These are phyloP conservation scores for Leptographium galeiforme DNA, from an alignment of 2,329 filamentous ascomycete species.

Conservation along the genomic window DNA sequence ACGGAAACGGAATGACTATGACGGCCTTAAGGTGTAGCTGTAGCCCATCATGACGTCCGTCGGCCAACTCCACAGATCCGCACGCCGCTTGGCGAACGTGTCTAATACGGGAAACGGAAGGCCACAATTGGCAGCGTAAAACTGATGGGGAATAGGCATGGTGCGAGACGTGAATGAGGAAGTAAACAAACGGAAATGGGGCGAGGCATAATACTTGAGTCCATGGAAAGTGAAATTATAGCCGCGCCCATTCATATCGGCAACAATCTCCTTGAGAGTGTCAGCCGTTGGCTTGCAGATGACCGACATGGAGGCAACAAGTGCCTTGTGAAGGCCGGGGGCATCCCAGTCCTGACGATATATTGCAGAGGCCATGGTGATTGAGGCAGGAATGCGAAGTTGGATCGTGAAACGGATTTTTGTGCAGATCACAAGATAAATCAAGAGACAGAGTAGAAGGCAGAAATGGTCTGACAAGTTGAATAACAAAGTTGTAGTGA, in stretches of 20 bases:
- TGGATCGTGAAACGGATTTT: background rate
- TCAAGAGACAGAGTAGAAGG: too few relatives aligned
- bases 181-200: background rate
- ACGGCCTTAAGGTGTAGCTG: conserved; percentile 16
- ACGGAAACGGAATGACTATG: conserved; percentile 10
- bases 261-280: conserved; percentile 17
- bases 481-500: too few relatives aligned
- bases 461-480: too few relatives aligned
- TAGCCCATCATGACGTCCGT: conserved; percentile 14
- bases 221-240: conserved; percentile 13
- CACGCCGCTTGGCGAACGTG: conserved; percentile 13
- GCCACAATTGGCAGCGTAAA: conserved; percentile 15
- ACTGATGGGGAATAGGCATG: background rate
- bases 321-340: conserved; percentile 26
- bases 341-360: conserved; percentile 23
- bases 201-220: conserved; percentile 4
- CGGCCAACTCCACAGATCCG: conserved; percentile 14
- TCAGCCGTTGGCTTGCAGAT: conserved; percentile 19
- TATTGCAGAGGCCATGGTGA: background rate
- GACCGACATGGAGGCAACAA: conserved; percentile 27
- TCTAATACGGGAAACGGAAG: conserved; percentile 16
- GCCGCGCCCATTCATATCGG: conserved; percentile 14
- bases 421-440: background rate
- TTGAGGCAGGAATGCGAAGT: background rate
- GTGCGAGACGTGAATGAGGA: background rate